Base-by-base conservation (phyloP, 371 early-diverging fungal species). In the Mortierella sp. region DNA sequence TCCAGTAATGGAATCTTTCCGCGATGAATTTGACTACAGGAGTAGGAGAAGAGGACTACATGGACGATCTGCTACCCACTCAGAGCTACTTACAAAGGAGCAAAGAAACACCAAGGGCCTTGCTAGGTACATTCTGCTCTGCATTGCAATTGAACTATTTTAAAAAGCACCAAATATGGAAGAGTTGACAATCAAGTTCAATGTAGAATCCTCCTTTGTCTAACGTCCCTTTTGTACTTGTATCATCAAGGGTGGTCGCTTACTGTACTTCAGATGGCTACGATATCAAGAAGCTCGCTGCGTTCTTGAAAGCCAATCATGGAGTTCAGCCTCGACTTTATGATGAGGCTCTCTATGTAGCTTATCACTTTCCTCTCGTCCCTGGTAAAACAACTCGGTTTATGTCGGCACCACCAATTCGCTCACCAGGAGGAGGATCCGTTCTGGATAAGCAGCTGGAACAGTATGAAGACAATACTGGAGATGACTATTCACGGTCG, bases 241-340 rank as follows among this genome's bases (percentile, higher is more conserved):
- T 19, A 8, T 35, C 4, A 2, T 43, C 40, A 74, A 73, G 97
- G 42, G 97, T 95, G 17, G 95, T 97, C 2, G 96, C 97, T 0
- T 98, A 96, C 70, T 97, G 96, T 70, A 94, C 96, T 7, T 96
- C 95, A 35, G 90, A 91, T 61, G 89, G 91, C 0, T 95, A 93
- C 63, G 87, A 92, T 64, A 79, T 92, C 66, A 87, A 86, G 51
- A 73, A 84, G 15, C 79, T 93, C 19, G 79, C 87, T 31, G 82
- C 85, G 29, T 91, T 87, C 65, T 82, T 93, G 58, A 83, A 86
- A 32, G 82, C 85, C 54, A 86, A 84, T n/a, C 91, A 87, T 61
- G 83, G 85, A 66, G 92, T 82, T 23, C 61, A 82, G 17, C 76
- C 76, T n/a, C 79, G 91, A 15, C 74, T 88, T 5, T 91, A 89